Base-by-base conservation (phyloP, 805 yeast species). In the Pichia phayaonensis region DNA sequence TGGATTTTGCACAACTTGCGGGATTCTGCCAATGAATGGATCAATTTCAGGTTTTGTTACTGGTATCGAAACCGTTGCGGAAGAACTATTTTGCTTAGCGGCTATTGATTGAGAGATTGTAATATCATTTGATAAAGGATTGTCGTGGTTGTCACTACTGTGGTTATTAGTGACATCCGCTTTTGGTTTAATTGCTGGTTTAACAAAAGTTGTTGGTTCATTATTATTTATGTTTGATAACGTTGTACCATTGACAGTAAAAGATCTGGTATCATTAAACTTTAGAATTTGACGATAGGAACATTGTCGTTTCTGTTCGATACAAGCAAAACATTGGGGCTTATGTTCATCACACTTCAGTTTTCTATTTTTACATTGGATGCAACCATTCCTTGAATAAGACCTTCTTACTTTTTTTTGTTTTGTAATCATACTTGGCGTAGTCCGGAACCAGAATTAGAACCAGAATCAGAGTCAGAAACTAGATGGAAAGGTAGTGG, bases 321-420 rank as follows among this genome's bases (percentile, higher is more conserved):
- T 50, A 48, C 79, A 74, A 45, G 72, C 72, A 66, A 72, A 63
- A 49, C 79, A 73, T 16, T 54, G 55, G 1, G 74, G 74, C 45
- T 68, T 69, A 5, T 53, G 54, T 49, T 71, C 74, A 55, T 69
- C 75, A 56, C 74, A 70, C 60, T 69, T 74, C 49, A 71, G 59
- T 52, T 71, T 72, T 39, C 77, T 60, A 42, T 72, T 55, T 57
- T 73, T 74, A 59, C 79, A 74, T 54, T 72, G 75, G 40, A 59
- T 57, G 51, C 79, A 74, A 7, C 79, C 79, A 50, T 71, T 67
- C 45, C 76, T 61, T 26, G 75, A 71, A 54, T 74, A 73, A 3
- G 36, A 18, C 21, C 40, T 42, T 13, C 42, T 16, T 23, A 26
- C 22, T 12, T 12, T 11, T 40, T 34, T 34, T 20, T 34, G 38